Base-by-base conservation (phyloP, 805 yeast species). In the Candida insectalens region DNA sequence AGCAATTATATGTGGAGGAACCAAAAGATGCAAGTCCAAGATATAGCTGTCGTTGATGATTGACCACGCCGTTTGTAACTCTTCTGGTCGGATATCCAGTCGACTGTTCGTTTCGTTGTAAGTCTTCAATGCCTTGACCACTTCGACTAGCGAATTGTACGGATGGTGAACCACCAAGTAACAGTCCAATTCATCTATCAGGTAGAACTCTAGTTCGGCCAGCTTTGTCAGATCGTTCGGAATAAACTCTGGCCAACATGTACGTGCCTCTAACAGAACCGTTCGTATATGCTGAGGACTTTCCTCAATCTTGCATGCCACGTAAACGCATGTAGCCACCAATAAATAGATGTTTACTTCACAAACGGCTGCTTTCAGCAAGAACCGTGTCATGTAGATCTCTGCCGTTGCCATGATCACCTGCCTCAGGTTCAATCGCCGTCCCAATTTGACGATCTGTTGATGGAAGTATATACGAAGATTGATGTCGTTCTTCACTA, bases 241-340 rank as follows among this genome's bases (percentile, higher is more conserved):
- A 25, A 89, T 79, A 47, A 77, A 84, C 49, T 88, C 96, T 0
- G 97, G 96, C 97, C 97, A 89, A 26, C 85, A 59, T 25, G 79
- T 79, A 34, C 95, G 61, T 2, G 96, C 92, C 51, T 89, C 97
- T 14, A 77, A 67, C 16, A 84, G 72, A 7, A 92, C 68, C 1
- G 88, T 73, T 36, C 96, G 61, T 7, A 92, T 85, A 51, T 92
- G 96, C 49, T 83, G 94, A 1, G 98, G 97, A 45, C 84, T 80
- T 55, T 92, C 98, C 54, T 92, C 97, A 22, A 87, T 81, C 52
- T 92, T 89, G 60, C 96, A 82, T 0, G 96, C 88, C 20, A 92
- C 66, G 49, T 92, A 92, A 2, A 89, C 67, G 44, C 92, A 77
- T 0, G 97, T 77, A 1, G 98, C 76, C 8, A 85, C 79, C 36